A percentile compares a stretch with the other conserved stretches of the same genome.
phyloP scores from a whole-genome alignment of 169 alveolate genomes.

The Cryptosporidium xiaoi region DNA sequence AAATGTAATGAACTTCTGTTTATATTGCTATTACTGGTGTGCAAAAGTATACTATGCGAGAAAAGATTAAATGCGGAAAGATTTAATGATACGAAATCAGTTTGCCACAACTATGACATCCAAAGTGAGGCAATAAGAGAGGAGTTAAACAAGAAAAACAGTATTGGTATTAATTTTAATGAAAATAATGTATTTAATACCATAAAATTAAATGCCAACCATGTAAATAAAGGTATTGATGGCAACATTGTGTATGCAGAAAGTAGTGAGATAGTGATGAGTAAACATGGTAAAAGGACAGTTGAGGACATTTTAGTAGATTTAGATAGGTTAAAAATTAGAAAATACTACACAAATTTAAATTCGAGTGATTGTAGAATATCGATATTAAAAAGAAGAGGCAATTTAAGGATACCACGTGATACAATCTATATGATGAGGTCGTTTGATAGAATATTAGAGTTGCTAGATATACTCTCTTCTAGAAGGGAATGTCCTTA shows the following conservation, averaged over 20 bases:
- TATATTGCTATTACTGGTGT: neutral
- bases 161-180: no score
- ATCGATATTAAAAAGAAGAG: slow-evolving; percentile 20
- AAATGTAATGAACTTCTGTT: slow-evolving; percentile 22
- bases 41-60: no score
- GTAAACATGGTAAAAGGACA: no score
- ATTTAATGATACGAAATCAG: no score
- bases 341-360: slow-evolving; percentile 29
- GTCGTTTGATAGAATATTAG: slow-evolving; percentile 34
- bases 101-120: neutral
- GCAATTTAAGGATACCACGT: slow-evolving; percentile 26
- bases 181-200: no score
- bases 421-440: slow-evolving; percentile 10
- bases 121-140: neutral
- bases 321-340: no score
- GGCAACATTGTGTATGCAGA: no score
- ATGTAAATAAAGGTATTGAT: no score
- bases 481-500: slow-evolving; percentile 60
- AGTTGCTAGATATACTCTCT: slow-evolving; percentile 46
- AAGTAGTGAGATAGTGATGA: no score
- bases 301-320: no score
- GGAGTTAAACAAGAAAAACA: neutral
- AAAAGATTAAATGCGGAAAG: no score
- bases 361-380: slow-evolving; percentile 53
- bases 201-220: no score